These are phyloP conservation scores for Plantago major DNA, from an alignment of 257 asterid genomes.

Conservation along the genomic window DNA sequence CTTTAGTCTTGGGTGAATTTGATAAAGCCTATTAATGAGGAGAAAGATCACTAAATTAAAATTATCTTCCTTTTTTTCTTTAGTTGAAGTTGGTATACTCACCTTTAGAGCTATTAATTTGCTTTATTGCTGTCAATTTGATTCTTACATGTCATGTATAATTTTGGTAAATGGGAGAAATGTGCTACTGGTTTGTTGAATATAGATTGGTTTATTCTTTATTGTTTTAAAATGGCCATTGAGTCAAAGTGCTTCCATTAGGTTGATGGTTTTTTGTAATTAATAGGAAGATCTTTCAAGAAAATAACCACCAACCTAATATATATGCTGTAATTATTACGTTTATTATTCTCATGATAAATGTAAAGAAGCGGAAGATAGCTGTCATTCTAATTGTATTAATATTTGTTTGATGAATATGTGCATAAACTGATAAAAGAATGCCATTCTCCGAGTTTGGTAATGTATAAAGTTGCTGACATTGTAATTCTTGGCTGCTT, in stretches of 20 bases:
- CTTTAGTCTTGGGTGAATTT: constrained; percentile 50
- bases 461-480: not conserved
- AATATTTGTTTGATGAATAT: not conserved
- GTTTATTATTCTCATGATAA: not conserved
- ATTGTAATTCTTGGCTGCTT: not conserved
- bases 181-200: too few species aligned
- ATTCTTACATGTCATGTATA: not conserved
- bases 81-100: constrained; percentile 7
- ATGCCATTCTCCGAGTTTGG: not conserved
- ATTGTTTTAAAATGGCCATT: not conserved
- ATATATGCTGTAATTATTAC: not conserved
- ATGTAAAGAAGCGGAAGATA: not conserved
- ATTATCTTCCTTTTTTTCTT: constrained; percentile 13
- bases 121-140: not conserved
- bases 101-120: not conserved
- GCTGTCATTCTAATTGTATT: not conserved
- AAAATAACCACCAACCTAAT: not conserved
- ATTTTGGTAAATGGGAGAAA: not conserved
- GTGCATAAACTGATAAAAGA: not conserved
- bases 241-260: too few species aligned
- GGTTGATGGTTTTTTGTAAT: too few species aligned
- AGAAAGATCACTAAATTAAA: constrained; percentile 96
- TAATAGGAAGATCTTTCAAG: not conserved
- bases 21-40: constrained; percentile 82
- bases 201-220: too few species aligned